Conservation (phyloP, 169 alveolate species). For the Eimeria acervulina region DNA sequence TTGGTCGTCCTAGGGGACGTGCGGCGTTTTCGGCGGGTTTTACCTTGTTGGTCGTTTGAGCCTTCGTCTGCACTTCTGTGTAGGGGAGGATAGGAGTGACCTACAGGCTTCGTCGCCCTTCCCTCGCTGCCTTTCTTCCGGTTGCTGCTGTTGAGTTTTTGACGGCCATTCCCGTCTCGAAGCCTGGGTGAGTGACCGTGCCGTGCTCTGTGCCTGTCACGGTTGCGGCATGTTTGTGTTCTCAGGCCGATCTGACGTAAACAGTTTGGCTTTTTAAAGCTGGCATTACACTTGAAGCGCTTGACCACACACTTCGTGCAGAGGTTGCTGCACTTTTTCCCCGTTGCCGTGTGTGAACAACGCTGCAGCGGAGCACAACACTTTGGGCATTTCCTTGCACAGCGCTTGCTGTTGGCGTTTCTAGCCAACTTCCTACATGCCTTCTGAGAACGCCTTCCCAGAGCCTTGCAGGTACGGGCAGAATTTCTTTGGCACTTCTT, state of each 20-base stretch:
- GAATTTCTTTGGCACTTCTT: background rate
- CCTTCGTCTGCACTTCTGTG: background rate
- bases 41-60: background rate
- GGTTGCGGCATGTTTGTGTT: background rate
- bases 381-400: background rate
- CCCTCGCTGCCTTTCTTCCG: background rate
- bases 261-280: background rate
- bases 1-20: background rate
- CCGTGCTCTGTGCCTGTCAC: background rate
- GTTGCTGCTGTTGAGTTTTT: background rate
- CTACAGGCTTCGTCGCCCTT: background rate
- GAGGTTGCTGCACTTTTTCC: background rate
- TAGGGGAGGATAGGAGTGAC: background rate
- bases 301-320: background rate
- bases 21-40: background rate
- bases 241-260: background rate
- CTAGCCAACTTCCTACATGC: background rate
- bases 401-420: background rate
- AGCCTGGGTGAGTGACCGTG: background rate
- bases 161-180: background rate
- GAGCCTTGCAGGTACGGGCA: background rate
- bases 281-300: background rate
- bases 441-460: background rate
- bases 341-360: too few species aligned
- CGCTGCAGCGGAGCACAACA: background rate